Evolutionary conservation across 208 protist genomes (phyloP), one percentile per base, ranked within the genome.

Genomic region (Wallacemonas sp.): DNA sequence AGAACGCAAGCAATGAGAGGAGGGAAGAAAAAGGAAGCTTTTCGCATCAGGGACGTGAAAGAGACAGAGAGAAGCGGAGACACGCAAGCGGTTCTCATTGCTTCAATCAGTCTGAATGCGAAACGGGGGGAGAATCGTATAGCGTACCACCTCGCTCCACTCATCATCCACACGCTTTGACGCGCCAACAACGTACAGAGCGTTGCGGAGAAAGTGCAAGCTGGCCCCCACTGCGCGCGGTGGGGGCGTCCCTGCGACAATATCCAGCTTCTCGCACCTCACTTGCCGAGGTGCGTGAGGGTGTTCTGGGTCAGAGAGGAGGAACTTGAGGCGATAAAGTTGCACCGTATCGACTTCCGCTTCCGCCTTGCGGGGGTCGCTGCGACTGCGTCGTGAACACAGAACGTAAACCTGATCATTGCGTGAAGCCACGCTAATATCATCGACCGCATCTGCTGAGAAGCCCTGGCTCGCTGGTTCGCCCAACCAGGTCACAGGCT

Each of bases 171-270:
- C 51, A 14, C 51, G 51, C 21, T 58, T 34, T 11, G 51, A 41
- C 15, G 55, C 66, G 9, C 78, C 78, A 30, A 84, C 60, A 22
- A 88, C 68, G 54, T 89, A 86, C 0, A 90, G 55, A 47, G 88
- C 90, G 30, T 70, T 72, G 30, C 71, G 61, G 33, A 66, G 69
- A 15, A 77, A 53, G 56, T 90, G 79, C 42, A 90, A 46, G 1
- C 76, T 75, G 9, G 66, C 38, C 38, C 81, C 81, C 12, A 75
- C 58, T 9, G 71, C 49, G 1, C 81, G 73, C 19, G 62, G 66
- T 28, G 81, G 81, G 11, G 75, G 64, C 4, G 70, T 61, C 11
- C 81, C 81, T 12, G 83, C 73, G 42, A 65, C 61, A 21, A 84
- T 41, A 0, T 72, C 44, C 14, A 84, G 59, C 70, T 84, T 70